Evolutionary conservation across 768 basidiomycete genomes (phyloP), one percentile per base, ranked within the genome.

Genomic region (Aureoboletus auriporus): DNA sequence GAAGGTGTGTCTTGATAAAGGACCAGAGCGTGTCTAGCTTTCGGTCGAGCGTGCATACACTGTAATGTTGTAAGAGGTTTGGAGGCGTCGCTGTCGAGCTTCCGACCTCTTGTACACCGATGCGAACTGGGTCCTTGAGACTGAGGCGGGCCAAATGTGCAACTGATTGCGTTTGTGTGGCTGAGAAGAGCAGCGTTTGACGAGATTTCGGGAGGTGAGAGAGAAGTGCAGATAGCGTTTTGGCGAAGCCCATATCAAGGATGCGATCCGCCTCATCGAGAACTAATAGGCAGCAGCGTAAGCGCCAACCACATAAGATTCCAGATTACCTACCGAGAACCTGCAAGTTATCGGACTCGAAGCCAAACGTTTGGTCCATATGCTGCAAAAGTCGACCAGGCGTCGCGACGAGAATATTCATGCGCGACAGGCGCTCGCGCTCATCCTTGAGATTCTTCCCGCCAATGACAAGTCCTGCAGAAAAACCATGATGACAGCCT

Each of bases 401-500:
- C 5, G 95, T 98, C 2, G 95, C 95, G 13, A 99, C 90, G n/a
- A 99, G 79, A 49, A 99, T 96, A 59, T 99, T 99, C 93, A 98
- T 98, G 36, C 90, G 78, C 9, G 85, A 77, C 37, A 99, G 68
- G 7, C 95, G 77, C 17, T 94, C 93, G 33, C 82, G 75, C 65
- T 99, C 95, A 52, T 95, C 93, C 63, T 93, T 93, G 42, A 97
- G 66, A 58, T 84, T 92, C 74, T 97, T 99, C 39, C 95, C 95
- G 6, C 95, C 95, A 37, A 99, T 99, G 14, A 98, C 86, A 11
- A 98, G 71, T 0, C 94, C 95, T 0, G 95, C 95, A 6, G 92
- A 95, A 68, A 98, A 95, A 14, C 78, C 75, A 59, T 99, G 95
- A 58, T 84, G 84, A 39, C 86, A 84, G 3, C 96, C 96, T 50